phyloP scores from a whole-genome alignment of 176 grass and related monocot genomes.

The Panicum miliaceum region DNA sequence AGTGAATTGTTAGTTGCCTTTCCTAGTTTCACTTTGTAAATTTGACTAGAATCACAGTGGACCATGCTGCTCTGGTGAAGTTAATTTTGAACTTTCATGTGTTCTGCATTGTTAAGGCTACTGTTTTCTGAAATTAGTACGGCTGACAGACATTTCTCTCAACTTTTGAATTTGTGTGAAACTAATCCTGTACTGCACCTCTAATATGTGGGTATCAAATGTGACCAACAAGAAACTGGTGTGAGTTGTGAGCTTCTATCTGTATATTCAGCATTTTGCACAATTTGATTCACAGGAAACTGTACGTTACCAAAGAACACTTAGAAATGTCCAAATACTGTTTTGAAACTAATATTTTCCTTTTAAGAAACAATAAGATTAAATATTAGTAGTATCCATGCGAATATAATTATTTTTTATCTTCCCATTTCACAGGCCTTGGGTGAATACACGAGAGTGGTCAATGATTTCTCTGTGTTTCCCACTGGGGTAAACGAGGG shows the following conservation, averaged over 20 bases:
- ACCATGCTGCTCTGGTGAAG: background rate
- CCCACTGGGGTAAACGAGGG: slow-evolving; percentile 56
- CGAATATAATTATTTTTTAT: slow-evolving; percentile 8
- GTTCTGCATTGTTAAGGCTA: background rate
- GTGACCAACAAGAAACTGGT: slow-evolving; percentile 5
- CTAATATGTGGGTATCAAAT: background rate
- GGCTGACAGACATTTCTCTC: background rate
- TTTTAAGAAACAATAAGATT: background rate
- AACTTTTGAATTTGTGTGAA: background rate
- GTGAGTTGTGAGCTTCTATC: background rate
- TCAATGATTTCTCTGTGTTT: slow-evolving; percentile 80
- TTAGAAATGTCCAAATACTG: background rate
- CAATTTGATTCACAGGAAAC: background rate
- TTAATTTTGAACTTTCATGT: background rate
- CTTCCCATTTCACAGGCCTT: slow-evolving; percentile 55
- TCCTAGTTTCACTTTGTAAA: background rate
- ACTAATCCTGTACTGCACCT: background rate
- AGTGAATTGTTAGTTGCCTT: background rate
- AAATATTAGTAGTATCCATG: background rate
- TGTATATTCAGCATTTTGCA: background rate
- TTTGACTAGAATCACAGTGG: background rate
- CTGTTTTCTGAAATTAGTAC: background rate
- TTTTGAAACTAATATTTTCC: background rate
- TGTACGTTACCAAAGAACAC: background rate
- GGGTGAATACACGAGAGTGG: slow-evolving; percentile 87